A percentile compares a stretch with the other conserved stretches of the same genome.
These are phyloP conservation scores for Apiotrichum akiyoshidainum DNA, from an alignment of 1,284 basidiomycete species.

Conservation along the genomic window DNA sequence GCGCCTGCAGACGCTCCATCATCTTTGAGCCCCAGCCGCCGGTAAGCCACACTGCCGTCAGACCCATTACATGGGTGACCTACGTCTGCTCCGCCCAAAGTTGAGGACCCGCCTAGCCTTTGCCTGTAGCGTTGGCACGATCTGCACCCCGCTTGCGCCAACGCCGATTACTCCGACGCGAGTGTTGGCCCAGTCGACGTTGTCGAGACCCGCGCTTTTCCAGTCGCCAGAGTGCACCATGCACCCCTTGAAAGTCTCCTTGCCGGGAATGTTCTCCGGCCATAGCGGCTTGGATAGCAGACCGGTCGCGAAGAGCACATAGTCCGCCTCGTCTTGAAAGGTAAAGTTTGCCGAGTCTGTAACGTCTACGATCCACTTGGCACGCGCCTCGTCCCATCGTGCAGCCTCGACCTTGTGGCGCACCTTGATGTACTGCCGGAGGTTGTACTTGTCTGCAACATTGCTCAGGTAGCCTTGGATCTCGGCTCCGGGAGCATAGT, in stretches of 20 bases:
- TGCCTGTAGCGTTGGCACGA: constrained; percentile 24
- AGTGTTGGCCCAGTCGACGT: constrained; percentile 14
- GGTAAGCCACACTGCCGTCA: constrained; percentile 27
- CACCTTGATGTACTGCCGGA: constrained; percentile 28
- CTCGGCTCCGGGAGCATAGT: constrained; percentile 34
- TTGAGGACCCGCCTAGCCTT: constrained; percentile 25
- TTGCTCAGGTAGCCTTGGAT: constrained; percentile 30
- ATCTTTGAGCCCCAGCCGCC: constrained; percentile 24
- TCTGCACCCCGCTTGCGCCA: constrained; percentile 26
- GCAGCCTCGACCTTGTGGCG: not conserved
- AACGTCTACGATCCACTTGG: constrained; percentile 33
- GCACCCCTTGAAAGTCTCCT: constrained; percentile 27
- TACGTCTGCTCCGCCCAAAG: constrained; percentile 23
- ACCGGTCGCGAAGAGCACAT: constrained; percentile 39
- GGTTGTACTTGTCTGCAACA: constrained; percentile 21
- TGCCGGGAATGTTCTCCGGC: constrained; percentile 20
- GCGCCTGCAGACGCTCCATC: constrained; percentile 8
- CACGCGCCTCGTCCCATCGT: constrained; percentile 27
- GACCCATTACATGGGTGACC: not conserved
- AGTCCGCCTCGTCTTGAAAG: constrained; percentile 29
- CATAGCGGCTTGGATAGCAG: constrained; percentile 30
- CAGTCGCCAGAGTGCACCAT: constrained; percentile 33
- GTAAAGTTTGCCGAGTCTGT: not conserved
- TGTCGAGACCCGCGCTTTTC: constrained; percentile 3
- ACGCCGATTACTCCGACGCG: constrained; percentile 20